Evolutionary conservation across 2,329 filamentous ascomycete species (phyloP), one percentile per base, ranked within the genome.

Genomic region (Neonectria hederae): DNA sequence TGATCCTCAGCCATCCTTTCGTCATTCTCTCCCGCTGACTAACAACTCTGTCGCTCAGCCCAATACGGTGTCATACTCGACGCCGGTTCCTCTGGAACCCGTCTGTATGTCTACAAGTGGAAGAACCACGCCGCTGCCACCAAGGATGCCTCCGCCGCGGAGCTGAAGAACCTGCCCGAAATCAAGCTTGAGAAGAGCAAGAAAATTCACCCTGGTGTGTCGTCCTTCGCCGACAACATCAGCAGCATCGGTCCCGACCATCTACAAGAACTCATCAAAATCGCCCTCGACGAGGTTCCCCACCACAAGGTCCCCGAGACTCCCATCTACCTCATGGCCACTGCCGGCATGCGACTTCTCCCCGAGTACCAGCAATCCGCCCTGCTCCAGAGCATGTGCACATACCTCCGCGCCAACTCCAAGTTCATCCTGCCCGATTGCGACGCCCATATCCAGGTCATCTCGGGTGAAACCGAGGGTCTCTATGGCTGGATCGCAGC

Each of bases 401-500:
- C 88, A 11, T 98, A 97, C 77, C 88, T 97, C 11, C 89, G 87
- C 59, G 82, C 87, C 53, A 90, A 92, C 62, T 95, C 94, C 1
- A 82, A 89, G 4, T 98, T 99, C 73, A 87, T 90, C 56, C 84
- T 99, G 1, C 93, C 94, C n/a, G 93, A 98, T 76, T 99, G 96
- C 82, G 87, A 87, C 64, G 80, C 93, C 42, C 93, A 98, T 75
- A 90, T 99, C 17, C 94, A 97, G 77, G 93, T 98, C 32, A 99
- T 99, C 66, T 89, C 94, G 0, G 96, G 96, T 46, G 94, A 97
- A 78, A 98, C 96, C 0, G 96, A 99, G 78, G 96, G 94, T 3
- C 80, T 99, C 30, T 99, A 98, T 74, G 96, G 96, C 42, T 99
- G 96, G 96, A 92, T 99, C 72, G 95, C 97, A 8, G 92, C 95